phyloP scores from a whole-genome alignment of 78 protist species.

The Andalucia godoyi region DNA sequence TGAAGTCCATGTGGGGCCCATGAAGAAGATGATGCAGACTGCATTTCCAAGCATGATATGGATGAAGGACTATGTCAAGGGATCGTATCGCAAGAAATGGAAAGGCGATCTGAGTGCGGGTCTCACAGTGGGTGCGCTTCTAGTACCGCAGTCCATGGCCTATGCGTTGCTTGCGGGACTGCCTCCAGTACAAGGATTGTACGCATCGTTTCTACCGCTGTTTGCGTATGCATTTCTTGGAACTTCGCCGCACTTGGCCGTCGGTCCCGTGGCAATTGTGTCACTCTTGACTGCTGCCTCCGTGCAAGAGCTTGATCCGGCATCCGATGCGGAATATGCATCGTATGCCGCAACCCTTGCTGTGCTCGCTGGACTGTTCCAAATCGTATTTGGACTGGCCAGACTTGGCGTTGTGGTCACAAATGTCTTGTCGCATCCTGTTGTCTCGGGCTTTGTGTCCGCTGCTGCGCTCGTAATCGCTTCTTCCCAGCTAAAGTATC shows the following conservation, averaged over 20 bases:
- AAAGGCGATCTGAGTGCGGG: conserved; percentile 55
- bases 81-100: too few relatives aligned
- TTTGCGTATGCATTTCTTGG: conserved; percentile 61
- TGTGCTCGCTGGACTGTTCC: conserved; percentile 40
- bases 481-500: conserved; percentile 28
- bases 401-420: conserved; percentile 54
- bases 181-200: conserved; percentile 64
- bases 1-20: too few relatives aligned
- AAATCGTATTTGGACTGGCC: conserved; percentile 38
- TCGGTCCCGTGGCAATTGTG: conserved; percentile 60
- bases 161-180: conserved; percentile 54
- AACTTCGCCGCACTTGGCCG: conserved; percentile 38
- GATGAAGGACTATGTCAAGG: too few relatives aligned
- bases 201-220: conserved; percentile 48
- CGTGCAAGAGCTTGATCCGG: too few relatives aligned
- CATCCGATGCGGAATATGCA: conserved; percentile 12
- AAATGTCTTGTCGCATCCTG: conserved; percentile 54
- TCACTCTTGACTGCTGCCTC: conserved; percentile 16
- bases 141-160: conserved; percentile 63
- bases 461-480: conserved; percentile 66
- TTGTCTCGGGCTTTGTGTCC: conserved; percentile 49
- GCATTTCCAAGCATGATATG: too few relatives aligned
- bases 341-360: conserved; percentile 24
- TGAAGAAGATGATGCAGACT: too few relatives aligned
- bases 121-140: conserved; percentile 46